Evolutionary conservation across 148 eudicot genomes (phyloP), one percentile per base, ranked within the genome.

Genomic region (Tetragonia tetragonoides): DNA sequence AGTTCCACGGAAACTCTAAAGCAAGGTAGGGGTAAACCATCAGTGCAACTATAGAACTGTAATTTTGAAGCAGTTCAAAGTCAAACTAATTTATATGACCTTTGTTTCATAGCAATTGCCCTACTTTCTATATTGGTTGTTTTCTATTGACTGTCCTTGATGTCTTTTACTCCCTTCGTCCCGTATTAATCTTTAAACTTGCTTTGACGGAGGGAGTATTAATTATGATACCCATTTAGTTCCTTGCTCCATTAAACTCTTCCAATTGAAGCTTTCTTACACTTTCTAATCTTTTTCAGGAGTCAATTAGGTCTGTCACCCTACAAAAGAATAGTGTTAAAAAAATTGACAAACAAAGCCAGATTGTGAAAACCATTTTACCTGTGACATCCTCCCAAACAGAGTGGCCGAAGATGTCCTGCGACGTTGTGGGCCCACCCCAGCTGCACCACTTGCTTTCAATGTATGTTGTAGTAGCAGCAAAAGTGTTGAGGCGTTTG

Each of bases 401-500:
- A 93, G 86, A 81, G 90, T 79, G 41, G 89, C 88, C 20, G 95
- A 90, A n/a, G 97, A 91, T 77, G 99, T 87, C 66, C 98, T 91
- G 74, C 99, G 97, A 68, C 94, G 93, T 79, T 83, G 93, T 79
- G 98, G 93, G 74, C 92, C 77, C 85, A 93, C 87, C 80, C 92
- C 98, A 84, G 97, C 90, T 46, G 95, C 92, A 75, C 92, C 90
- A 81, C 97, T 93, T 78, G 99, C 98, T 89, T 95, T 95, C 37
- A 95, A 85, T 44, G 99, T 91, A 77, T 93, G 95, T 75, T 95
- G 99, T 76, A 95, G 95, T 66, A 93, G 87, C 78, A 93, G 82
- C 79, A 95, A 77, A 76, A 95, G 91, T 49, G 98, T 91, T 40
- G 99, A 91, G 72, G 99, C 93, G 84, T 95, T 95, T 65, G 97